Base-by-base conservation (phyloP, 805 yeast species). In the Wickerhamiella spandovensis region DNA sequence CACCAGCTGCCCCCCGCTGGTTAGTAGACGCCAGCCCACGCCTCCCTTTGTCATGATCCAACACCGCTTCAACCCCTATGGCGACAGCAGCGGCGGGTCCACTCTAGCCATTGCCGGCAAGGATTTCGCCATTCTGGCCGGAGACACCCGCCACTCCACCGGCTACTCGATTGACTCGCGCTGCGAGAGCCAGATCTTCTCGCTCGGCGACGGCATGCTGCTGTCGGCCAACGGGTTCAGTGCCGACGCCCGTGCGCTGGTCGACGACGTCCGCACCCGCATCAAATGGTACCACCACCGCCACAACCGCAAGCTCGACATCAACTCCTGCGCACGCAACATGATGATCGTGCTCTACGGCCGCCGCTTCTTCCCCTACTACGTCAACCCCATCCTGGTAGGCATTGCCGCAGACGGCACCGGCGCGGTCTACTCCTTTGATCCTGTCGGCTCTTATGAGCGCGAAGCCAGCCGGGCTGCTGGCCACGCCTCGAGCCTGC, bases 391-490 rank as follows among this genome's bases (percentile, higher is more conserved):
- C 4, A 81, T 92, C 59, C 75, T 92, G 61, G 96, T 96, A 2
- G 98, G 98, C 18, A 73, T 92, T 56, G 97, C 88, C 63, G 83
- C 79, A 49, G 80, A 82, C 51, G 98, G 98, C 12, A 82, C 82
- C 60, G 98, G 98, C 39, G 87, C 95, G 2, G 86, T 92, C 37
- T 92, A 85, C 67, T 89, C 97, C 13, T 92, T 86, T 66, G 98
- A 92, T 65, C 97, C 97, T 1, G 95, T 92, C 51, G 98, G 98
- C 2, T 87, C 96, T 1, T 92, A 92, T 65, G 97, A 92, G 69
- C 79, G 96, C 61, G 97, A 89, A 66, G 95, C 89, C 64, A 87
- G 96, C 69, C 79, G 97, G 63, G 97, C 97, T 2, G 97, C 95
- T 56, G 98, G 98, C 43, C 92, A 97, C 13, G 97, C 97, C 25